Evolutionary conservation across 805 yeast species (phyloP).

Genomic region (Cyberlindnera americana): DNA sequence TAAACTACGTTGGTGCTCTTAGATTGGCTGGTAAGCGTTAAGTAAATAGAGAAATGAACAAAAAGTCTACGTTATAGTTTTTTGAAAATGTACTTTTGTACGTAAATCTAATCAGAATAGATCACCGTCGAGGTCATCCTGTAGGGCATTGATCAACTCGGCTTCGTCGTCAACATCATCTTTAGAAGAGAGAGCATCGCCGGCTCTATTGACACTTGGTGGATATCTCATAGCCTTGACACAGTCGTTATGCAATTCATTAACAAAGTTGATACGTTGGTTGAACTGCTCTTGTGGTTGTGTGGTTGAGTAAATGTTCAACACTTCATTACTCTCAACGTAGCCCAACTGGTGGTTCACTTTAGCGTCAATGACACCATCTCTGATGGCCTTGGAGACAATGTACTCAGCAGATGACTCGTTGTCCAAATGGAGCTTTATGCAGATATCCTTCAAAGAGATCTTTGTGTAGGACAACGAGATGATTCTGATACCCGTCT

Average conservation of each 20-base stretch:
- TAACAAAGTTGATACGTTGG: conserved; percentile 91
- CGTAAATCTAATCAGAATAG: conserved; percentile 23
- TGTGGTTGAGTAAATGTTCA: conserved; percentile 82
- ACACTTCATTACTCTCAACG: conserved; percentile 84
- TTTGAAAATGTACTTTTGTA: no score
- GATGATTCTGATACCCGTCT: conserved; percentile 93
- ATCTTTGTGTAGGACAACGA: conserved; percentile 88
- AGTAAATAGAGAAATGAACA: not conserved
- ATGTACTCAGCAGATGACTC: conserved; percentile 97
- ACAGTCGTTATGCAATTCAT: conserved; percentile 84
- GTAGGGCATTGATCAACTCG: conserved; percentile 25
- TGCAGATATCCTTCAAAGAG: conserved; percentile 89
- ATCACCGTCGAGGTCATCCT: conserved; percentile 28
- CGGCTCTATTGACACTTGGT: conserved; percentile 27
- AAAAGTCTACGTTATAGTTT: no score
- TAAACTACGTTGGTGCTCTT: conserved; percentile 25
- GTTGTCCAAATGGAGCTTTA: conserved; percentile 85
- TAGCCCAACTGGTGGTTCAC: conserved; percentile 88
- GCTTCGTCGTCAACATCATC: conserved; percentile 24
- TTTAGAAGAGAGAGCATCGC: conserved; percentile 17
- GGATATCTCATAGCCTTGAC: conserved; percentile 96
- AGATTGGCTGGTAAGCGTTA: conserved; percentile 29
- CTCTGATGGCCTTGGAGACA: conserved; percentile 94
- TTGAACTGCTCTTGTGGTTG: conserved; percentile 87
- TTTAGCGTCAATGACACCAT: conserved; percentile 93